These are phyloP conservation scores for Skeletonema costatum DNA, from an alignment of 108 stramenopile species.

Conservation along the genomic window DNA sequence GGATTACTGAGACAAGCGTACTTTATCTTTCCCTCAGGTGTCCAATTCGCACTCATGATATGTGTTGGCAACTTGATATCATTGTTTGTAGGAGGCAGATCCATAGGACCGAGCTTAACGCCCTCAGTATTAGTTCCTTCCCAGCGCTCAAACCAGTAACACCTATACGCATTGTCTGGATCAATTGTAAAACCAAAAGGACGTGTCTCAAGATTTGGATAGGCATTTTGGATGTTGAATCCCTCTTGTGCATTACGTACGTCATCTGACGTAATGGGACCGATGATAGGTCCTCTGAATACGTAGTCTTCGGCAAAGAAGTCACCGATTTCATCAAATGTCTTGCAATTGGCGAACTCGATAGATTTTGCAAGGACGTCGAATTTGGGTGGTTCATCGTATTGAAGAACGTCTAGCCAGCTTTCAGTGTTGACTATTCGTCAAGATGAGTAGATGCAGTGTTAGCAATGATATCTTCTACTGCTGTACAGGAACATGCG, in stretches of 20 bases:
- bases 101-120: constrained; percentile 15
- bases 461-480: neutral
- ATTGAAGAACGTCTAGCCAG: constrained; percentile 31
- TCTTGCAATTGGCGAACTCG: constrained; percentile 27
- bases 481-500: too few species aligned
- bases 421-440: constrained; percentile 18
- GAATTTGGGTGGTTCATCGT: constrained; percentile 32
- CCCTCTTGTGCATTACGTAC: constrained; percentile 24
- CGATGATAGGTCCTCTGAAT: constrained; percentile 52
- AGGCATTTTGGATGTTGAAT: constrained; percentile 42
- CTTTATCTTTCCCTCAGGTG: constrained; percentile 44
- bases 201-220: constrained; percentile 32
- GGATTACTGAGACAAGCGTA: constrained; percentile 28
- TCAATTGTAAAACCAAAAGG: constrained; percentile 55
- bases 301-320: constrained; percentile 43
- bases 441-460: too few species aligned
- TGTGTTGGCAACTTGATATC: constrained; percentile 29
- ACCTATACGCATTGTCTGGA: constrained; percentile 58
- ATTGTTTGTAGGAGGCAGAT: constrained; percentile 20
- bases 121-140: constrained; percentile 34
- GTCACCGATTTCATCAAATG: constrained; percentile 1
- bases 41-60: constrained; percentile 40
- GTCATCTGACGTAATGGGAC: constrained; percentile 45
- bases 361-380: constrained; percentile 42
- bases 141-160: constrained; percentile 56